Evolutionary conservation across 2,329 filamentous ascomycete species (phyloP), one percentile per base, ranked within the genome.

Genomic region (Penicillium sp.): DNA sequence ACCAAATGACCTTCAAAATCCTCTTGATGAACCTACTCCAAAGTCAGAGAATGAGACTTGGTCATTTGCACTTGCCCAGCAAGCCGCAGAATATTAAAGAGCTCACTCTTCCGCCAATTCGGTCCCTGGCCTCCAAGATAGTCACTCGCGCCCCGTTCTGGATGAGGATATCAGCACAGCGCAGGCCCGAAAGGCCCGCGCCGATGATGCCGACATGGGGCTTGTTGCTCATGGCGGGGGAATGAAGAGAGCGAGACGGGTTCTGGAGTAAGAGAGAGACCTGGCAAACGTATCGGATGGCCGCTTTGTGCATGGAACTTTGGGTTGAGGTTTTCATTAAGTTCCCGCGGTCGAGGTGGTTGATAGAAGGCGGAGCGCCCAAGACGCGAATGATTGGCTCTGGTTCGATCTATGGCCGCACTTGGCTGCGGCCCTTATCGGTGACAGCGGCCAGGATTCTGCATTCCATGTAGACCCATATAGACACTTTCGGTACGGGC

Each of bases 141-240:
- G 79, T 82, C 16, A 82, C 78, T 47, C 70, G 68, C 25, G 71
- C 67, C 7, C 78, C 79, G 53, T 74, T 72, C 39, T 75, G 70
- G 3, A 78, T 58, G 6, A 83, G 64, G 10, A 81, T 64, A 45
- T 80, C 77, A 23, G 79, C 78, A 53, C 77, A 80, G 54, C 78
- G 69, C 14, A 83, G 58, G 1, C 79, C 79, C 8, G 79, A 73
- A 15, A 83, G 65, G 8, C 80, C 80, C 25, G 78, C 78, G 13
- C 80, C 80, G 7, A 83, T 69, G 17, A 83, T 64, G 29, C 78
- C 76, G n/a, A 83, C 67, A 45, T 73, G 72, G 5, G 72, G 73
- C 30, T 56, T 63, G 37, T 62, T 65, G 17, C 59, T 62, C 59
- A 64, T 66, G n/a, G 50, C 43, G 33, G 18, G 18, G 9, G 16